Evolutionary conservation across 306 rosid genomes (phyloP).

Genomic region (Fagus crenata): DNA sequence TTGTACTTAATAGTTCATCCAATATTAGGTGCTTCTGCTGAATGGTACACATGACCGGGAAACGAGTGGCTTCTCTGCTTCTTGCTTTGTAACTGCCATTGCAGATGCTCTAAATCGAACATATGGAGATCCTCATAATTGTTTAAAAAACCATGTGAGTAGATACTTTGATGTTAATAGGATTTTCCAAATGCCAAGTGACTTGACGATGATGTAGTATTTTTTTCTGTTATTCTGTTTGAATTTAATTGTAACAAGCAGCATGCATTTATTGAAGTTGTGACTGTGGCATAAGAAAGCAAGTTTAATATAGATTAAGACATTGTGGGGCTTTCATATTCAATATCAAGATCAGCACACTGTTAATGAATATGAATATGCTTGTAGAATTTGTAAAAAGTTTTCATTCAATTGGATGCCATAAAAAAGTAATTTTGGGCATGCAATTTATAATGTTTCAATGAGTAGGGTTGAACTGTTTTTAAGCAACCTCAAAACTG

Average conservation of each 20-base stretch:
- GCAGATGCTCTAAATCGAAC: conserved; percentile 89
- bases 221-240: conserved; percentile 14
- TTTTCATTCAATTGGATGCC: background rate
- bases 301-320: background rate
- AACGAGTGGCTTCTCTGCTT: conserved; percentile 77
- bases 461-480: background rate
- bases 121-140: conserved; percentile 60
- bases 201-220: conserved; percentile 6
- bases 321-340: background rate
- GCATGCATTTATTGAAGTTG: background rate
- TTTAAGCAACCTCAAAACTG: background rate
- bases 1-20: conserved; percentile 10
- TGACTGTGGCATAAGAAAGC: background rate
- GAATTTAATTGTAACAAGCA: too few relatives aligned
- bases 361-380: background rate
- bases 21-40: conserved; percentile 65
- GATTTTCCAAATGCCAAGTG: conserved; percentile 2
- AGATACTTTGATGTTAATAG: conserved; percentile 21
- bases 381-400: conserved; percentile 4
- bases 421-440: background rate
- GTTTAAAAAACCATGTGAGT: conserved; percentile 56
- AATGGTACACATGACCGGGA: conserved; percentile 83
- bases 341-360: background rate
- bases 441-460: background rate
- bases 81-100: conserved; percentile 78